Conservation (phyloP, 2,329 filamentous ascomycete species). For the Lecanosticta acicola region DNA sequence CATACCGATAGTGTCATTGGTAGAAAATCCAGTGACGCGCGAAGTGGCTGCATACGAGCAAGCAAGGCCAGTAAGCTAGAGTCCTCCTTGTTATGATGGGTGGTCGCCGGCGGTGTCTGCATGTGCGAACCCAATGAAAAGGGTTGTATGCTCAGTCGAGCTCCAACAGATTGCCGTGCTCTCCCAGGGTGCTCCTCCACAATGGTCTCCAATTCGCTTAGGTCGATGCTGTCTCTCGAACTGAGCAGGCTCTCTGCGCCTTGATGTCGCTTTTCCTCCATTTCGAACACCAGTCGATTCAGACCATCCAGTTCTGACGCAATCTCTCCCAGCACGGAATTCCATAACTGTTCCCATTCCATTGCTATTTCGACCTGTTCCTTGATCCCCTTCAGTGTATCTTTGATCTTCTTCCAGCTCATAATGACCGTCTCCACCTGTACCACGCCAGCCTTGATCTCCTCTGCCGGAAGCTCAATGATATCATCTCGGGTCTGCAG, state of each 20-base stretch:
- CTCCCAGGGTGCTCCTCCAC: slow-evolving; percentile 74
- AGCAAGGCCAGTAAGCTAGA: slow-evolving; percentile 84
- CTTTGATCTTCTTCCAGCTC: slow-evolving; percentile 79
- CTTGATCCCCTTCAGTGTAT: slow-evolving; percentile 71
- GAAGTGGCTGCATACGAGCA: slow-evolving; percentile 87
- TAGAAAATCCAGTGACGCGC: slow-evolving; percentile 88
- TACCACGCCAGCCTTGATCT: slow-evolving; percentile 67
- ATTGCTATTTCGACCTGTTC: slow-evolving; percentile 92
- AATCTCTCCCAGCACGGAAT: slow-evolving; percentile 86
- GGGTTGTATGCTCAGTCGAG: slow-evolving; percentile 59
- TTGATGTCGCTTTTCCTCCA: slow-evolving; percentile 91
- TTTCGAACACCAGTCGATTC: slow-evolving; percentile 81
- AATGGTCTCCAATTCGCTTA: slow-evolving; percentile 86
- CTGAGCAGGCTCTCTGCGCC: slow-evolving; percentile 61
- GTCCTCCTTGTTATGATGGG: slow-evolving; percentile 64
- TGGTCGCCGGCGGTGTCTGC: slow-evolving; percentile 48
- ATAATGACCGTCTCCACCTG: slow-evolving; percentile 85
- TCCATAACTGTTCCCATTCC: slow-evolving; percentile 99
- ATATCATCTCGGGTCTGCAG: slow-evolving; percentile 78
- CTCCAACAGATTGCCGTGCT: slow-evolving; percentile 31
- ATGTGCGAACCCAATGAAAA: slow-evolving; percentile 54
- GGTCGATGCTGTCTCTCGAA: slow-evolving; percentile 56
- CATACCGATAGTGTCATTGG: slow-evolving; percentile 92
- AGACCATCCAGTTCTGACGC: slow-evolving; percentile 80
- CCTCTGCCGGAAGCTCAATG: slow-evolving; percentile 60